Conservation (phyloP, 257 asterid genomes). For the Nicotiana noctiflora region DNA sequence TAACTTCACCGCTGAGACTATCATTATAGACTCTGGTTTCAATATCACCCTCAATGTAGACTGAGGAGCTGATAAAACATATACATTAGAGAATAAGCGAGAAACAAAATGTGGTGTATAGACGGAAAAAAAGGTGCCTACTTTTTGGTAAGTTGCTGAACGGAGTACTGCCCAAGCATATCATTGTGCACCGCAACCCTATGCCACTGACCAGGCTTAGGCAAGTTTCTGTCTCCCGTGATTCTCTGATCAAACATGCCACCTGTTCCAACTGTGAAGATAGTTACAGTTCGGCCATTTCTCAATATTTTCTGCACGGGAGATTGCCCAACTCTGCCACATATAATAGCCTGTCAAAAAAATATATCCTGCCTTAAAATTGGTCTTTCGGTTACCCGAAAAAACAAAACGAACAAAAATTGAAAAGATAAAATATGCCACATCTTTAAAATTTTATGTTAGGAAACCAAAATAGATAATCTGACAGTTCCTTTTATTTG, state of each 20-base stretch:
- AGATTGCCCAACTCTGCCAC: conserved; percentile 88
- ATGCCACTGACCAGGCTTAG: conserved; percentile 97
- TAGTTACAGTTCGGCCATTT: conserved; percentile 75
- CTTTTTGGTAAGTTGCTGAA: conserved; percentile 82
- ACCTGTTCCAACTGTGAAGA: conserved; percentile 91
- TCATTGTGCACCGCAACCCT: conserved; percentile 92
- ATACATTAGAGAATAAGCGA: conserved; percentile 23
- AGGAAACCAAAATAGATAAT: neutral
- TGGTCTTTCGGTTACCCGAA: neutral
- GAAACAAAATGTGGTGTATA: neutral
- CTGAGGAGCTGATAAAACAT: conserved; percentile 69
- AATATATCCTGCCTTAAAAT: neutral
- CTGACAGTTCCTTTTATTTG: neutral
- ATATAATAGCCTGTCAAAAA: conserved; percentile 63
- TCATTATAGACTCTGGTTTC: conserved; percentile 97
- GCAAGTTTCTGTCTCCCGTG: conserved; percentile 41
- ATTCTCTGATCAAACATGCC: conserved; percentile 92
- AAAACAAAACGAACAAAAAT: neutral
- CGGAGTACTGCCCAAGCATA: conserved; percentile 75
- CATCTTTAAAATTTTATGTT: neutral
- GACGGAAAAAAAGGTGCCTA: conserved; percentile 18
- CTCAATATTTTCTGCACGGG: conserved; percentile 94
- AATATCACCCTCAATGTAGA: conserved; percentile 92
- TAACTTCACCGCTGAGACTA: conserved; percentile 76
- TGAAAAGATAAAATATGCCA: neutral